Base-by-base conservation (phyloP, 2,329 filamentous ascomycete genomes). In the Sclerotinia spermophila region DNA sequence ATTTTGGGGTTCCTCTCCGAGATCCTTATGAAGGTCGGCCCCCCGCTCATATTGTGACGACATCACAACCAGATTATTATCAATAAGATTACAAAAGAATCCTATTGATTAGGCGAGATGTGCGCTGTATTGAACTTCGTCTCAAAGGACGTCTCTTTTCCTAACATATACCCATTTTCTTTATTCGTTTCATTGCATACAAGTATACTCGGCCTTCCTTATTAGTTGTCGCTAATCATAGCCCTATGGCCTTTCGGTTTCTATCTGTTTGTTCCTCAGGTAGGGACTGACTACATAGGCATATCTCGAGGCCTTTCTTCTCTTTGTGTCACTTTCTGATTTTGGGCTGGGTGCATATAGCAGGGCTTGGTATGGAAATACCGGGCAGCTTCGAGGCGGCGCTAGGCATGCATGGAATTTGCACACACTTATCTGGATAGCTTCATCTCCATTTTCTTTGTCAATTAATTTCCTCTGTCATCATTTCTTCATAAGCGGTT, bases 351-450 rank as follows among this genome's bases (percentile, higher is more conserved):
- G 44, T 55, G 60, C 68, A 69, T 69, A 30, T 51, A 40, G 68
- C 68, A 65, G 68, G 45, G n/a, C n/a, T 38, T 30, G 62, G 45
- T 65, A 42, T 53, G 21, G 19, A 53, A 38, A 40, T 53, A 40
- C 35, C n/a, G 45, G 45, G 45, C 35, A 53, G 45, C 62, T 65
- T 65, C n/a, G 35, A 65, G 45, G 45, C 45, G 68, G 68, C 68
- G 68, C 42, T 66, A 27, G 48, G 60, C 60, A 69, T 66, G 48
- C 55, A 38, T 65, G 38, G 19, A 51, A 65, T 44, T 45, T n/a
- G 68, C 60, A 69, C 64, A 69, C 40, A 69, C 30, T 55, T 19
- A 24, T 69, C 53, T 51, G 17, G 15, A 21, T 24, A 58, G 21
- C 19, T 44, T 69, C 38, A 55, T 19, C n/a, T 21, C 30, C 21